These are phyloP conservation scores for Leishmania tarentolae DNA, from an alignment of 208 protist genomes.

Conservation along the genomic window DNA sequence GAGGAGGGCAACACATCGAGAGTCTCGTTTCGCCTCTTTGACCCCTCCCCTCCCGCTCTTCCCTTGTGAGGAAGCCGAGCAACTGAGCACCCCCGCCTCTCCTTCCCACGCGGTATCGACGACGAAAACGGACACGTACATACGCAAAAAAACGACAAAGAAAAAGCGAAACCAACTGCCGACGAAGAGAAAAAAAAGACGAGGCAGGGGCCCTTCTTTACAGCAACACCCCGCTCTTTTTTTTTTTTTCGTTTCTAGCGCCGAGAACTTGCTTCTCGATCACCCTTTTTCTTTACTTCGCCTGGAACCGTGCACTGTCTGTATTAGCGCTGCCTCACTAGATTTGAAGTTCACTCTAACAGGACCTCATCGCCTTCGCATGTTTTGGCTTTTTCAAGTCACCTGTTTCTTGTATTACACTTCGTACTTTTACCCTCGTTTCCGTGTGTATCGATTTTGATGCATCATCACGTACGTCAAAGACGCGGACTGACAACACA, in stretches of 20 bases:
- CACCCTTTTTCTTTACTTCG: background rate
- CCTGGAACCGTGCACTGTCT: background rate
- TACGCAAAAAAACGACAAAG: background rate
- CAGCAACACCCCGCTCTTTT: background rate
- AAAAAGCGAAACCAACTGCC: background rate
- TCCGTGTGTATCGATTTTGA: background rate
- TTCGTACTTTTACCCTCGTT: background rate
- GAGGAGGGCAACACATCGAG: background rate
- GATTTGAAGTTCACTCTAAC: background rate
- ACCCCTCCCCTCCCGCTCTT: background rate
- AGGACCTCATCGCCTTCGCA: background rate
- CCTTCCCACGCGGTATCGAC: background rate
- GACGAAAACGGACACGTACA: background rate
- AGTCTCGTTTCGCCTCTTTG: slow-evolving; percentile 1
- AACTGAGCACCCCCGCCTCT: background rate
- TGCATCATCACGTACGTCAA: background rate
- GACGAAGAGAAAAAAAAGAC: background rate
- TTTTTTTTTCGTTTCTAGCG: background rate
- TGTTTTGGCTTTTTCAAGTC: background rate
- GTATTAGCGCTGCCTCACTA: background rate
- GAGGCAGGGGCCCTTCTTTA: background rate
- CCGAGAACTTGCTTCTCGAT: background rate
- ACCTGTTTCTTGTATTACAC: background rate
- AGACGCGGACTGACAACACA: background rate
- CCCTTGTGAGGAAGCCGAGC: background rate